Evolutionary conservation across 805 yeast genomes (phyloP), one percentile per base, ranked within the genome.

Genomic region (Lipomyces chichibuensis): DNA sequence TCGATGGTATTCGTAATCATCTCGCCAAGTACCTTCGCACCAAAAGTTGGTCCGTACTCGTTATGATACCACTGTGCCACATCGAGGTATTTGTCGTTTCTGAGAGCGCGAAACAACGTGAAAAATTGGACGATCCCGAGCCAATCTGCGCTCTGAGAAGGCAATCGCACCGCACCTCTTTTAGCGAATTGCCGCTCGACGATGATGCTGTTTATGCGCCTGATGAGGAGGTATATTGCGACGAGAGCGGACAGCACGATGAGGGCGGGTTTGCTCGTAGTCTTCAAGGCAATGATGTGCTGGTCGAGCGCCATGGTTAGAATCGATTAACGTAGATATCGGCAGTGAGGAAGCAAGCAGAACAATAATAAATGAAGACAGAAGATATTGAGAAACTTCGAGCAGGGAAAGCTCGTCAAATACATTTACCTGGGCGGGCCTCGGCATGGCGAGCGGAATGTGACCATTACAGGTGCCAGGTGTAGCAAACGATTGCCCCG

Each of bases 1-100:
- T 77, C 78, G 23, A 23, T 52, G 7, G 64, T 62, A 29, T 55
- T n/a, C 17, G 46, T 27, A 3, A 39, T 9, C n/a, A 23, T 23
- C 54, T 59, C n/a, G 17, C 59, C 60, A 9, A 62, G 60, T 25
- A 55, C 23, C 5, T 14, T 59, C 55, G 25, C 6, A 8, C 25
- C 20, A 17, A 55, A 43, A 5, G 64, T 62, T 8, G 20, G 5
- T 17, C 64, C 43, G 27, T 33, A 25, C n/a, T 51, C 49, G 25
- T 39, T 7, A 35, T 37, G 46, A 20, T 25, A 51, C n/a, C 9
- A 7, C 58, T 25, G 20, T 25, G 37, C 35, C 49, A n/a, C 20
- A 23, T 29, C 63, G 43, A 49, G 29, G 51, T 13, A 25, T 14
- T 39, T 32, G 23, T 43, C 27, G n/a, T 27, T 20, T 46, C 43